A percentile compares a stretch with the other conserved stretches of the same genome.
phyloP scores from a whole-genome alignment of 768 basidiomycete species.

The Galerina marginata region DNA sequence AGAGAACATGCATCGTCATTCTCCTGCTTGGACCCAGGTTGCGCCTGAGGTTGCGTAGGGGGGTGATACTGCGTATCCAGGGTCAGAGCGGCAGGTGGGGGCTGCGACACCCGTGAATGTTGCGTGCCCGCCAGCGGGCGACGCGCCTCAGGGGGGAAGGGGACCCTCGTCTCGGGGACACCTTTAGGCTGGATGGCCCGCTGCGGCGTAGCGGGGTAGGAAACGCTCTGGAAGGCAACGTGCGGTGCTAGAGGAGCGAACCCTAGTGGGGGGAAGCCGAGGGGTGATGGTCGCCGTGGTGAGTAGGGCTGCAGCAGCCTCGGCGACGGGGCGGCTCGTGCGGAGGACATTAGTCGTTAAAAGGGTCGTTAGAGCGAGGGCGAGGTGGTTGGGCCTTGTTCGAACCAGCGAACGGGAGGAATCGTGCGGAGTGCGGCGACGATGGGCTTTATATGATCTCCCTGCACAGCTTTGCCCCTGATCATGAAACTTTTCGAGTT shows the following conservation, averaged over 20 bases:
- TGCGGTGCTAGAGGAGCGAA: constrained; percentile 25
- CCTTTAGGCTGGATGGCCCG: constrained; percentile 18
- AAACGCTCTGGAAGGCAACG: constrained; percentile 20
- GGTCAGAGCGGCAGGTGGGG: constrained; percentile 18
- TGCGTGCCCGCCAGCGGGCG: constrained; percentile 29
- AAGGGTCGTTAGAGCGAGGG: constrained; percentile 13
- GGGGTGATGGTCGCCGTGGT: constrained; percentile 26
- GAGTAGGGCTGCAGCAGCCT: constrained; percentile 25
- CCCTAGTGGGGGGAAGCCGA: constrained; percentile 23
- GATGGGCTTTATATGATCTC: constrained; percentile 21
- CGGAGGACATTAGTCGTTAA: constrained; percentile 10
- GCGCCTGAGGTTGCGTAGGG: constrained; percentile 10
- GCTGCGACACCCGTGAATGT: constrained; percentile 19
- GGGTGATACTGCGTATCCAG: constrained; percentile 20
- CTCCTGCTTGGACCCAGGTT: constrained; percentile 15
- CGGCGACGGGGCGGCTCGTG: constrained; percentile 22
- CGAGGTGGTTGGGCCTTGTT: constrained; percentile 21
- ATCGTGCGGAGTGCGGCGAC: neutral
- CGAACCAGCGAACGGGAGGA: constrained; percentile 27
- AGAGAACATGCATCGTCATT: constrained; percentile 15
- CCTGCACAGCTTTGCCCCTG: constrained; percentile 18
- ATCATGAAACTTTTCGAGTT: neutral
- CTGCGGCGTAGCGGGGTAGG: constrained; percentile 18
- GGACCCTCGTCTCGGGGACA: constrained; percentile 17
- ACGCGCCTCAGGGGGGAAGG: constrained; percentile 24